phyloP scores from a whole-genome alignment of 306 rosid species.

The Corylus heterophylla region DNA sequence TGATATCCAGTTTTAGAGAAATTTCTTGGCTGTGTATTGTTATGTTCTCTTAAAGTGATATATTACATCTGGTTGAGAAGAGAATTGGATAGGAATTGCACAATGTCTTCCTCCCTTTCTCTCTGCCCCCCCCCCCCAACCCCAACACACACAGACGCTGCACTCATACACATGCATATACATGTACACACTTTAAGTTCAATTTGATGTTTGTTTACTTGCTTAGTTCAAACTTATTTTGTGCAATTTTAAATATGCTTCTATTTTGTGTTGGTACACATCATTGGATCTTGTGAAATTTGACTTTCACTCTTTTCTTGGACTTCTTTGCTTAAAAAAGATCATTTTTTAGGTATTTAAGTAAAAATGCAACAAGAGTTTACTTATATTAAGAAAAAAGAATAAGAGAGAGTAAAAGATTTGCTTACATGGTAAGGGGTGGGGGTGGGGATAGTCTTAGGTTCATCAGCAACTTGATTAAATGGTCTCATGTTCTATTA shows the following conservation, averaged over 20 bases:
- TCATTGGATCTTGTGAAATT: neutral
- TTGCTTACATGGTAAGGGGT: no score
- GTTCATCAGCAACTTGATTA: neutral
- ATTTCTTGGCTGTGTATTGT: neutral
- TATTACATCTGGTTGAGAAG: neutral
- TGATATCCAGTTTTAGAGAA: neutral
- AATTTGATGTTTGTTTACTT: neutral
- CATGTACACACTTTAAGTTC: neutral
- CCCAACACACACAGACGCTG: neutral
- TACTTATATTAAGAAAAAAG: neutral
- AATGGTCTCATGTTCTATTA: slow-evolving; percentile 8
- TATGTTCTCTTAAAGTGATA: neutral
- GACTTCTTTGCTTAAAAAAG: neutral
- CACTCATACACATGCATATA: neutral
- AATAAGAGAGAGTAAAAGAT: neutral
- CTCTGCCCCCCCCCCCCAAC: neutral
- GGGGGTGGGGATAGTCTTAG: neutral
- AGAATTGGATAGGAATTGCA: neutral
- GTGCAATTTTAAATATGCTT: neutral
- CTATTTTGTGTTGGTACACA: neutral
- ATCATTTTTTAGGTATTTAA: neutral
- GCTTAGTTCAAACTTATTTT: neutral
- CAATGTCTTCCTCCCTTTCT: neutral
- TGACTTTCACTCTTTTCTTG: neutral
- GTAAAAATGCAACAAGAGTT: neutral